Base-by-base conservation (phyloP, 163 green algal genomes). In the Volvox carteri region DNA sequence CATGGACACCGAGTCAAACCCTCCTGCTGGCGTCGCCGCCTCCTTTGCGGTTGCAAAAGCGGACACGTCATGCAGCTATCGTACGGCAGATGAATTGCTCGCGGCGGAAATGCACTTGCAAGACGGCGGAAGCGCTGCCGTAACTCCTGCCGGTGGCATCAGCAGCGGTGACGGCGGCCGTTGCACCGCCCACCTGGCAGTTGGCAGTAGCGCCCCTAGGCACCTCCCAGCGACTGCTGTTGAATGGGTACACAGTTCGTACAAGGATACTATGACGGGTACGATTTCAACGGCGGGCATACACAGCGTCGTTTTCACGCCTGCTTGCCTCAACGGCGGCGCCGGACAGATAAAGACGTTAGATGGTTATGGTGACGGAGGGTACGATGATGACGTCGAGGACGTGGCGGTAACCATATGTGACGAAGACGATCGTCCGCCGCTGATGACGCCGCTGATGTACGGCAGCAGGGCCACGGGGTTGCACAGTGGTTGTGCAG, bases 51-150 rank as follows among this genome's bases (percentile, higher is more conserved):
- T 48, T 14, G 67, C 67, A 35, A n/a, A n/a, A n/a, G 30, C 33
- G 35, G 37, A 44, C 1, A 37, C 33, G 67, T 21, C 46, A 28
- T 84, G 50, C 48, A 70, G 48, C 48, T 70, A 68, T 30, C 77
- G 77, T 73, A 85, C 77, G 35, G 77, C 77, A 1, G 77, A 50
- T 39, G 77, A 85, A 11, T 39, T 85, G 77, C 52, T 85, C 16
- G 42, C n/a, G 44, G 2, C 25, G 11, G 41, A 78, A 1, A 9
- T 41, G 28, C 19, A 28, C 30, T 35, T 5, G 37, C 16, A 33
- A 12, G 19, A 8, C 1, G 18, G 14, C 70, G 39, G 16, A 41
- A 41, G 18, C 41, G 39, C 23, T 1, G 39, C 70, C 70, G 70
- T 41, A n/a, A 30, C 62, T 18, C 7, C 68, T 42, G 72, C 41